Percentiles rank a stretch among this genome's conserved stretches.
These are phyloP conservation scores for Backusella australiensis DNA, from an alignment of 192 early-diverging fungal genomes.

Conservation along the genomic window DNA sequence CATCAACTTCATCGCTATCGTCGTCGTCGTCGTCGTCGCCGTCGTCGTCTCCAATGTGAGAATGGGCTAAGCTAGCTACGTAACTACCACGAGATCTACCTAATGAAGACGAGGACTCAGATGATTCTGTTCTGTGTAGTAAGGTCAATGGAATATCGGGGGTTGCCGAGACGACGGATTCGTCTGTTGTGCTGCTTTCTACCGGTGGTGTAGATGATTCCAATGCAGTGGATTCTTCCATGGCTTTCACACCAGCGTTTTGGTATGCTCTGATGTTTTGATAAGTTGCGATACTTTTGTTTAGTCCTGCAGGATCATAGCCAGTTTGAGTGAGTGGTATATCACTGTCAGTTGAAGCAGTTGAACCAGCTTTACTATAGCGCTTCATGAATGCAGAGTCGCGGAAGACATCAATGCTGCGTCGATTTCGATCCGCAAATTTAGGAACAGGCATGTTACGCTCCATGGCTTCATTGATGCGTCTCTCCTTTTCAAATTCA, in stretches of 20 bases:
- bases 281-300: background rate
- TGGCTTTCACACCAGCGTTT: background rate
- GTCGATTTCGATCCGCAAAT: constrained; percentile 19
- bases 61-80: background rate
- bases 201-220: background rate
- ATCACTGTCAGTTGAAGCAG: constrained; percentile 30
- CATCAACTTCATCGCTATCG: background rate
- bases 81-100: constrained; percentile 9
- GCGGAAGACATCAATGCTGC: constrained; percentile 22
- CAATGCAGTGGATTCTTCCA: background rate
- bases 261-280: constrained; percentile 8
- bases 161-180: background rate
- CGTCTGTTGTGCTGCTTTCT: background rate
- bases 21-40: background rate
- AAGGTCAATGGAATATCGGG: constrained; percentile 5
- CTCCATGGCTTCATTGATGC: background rate
- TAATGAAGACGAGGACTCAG: constrained; percentile 4
- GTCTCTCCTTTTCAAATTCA: constrained; percentile 49
- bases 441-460: constrained; percentile 18
- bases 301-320: constrained; percentile 3
- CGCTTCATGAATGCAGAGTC: background rate
- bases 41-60: background rate
- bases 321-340: constrained; percentile 20
- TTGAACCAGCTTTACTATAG: constrained; percentile 27
- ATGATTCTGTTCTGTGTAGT: constrained; percentile 3